Evolutionary conservation across 495 filamentous ascomycete genomes (phyloP), one percentile per base, ranked within the genome.

Genomic region (Bacidia gigantensis): DNA sequence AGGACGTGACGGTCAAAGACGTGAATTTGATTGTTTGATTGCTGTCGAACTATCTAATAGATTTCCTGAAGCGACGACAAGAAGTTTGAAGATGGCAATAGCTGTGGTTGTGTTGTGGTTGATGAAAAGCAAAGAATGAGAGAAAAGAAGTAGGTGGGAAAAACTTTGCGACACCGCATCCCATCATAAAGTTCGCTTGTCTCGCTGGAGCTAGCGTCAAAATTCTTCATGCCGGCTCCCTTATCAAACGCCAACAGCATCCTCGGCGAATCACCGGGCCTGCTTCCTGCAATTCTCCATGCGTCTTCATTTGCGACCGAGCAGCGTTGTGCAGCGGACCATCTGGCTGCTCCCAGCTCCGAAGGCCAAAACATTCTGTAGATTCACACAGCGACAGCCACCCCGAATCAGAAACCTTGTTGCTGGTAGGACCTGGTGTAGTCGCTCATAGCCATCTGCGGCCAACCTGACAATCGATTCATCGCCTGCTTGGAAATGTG

Each of bases 181-280:
- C 29, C 29, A 7, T 35, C 5, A 35, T 7, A 35, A 35, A 35
- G 29, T 35, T 35, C 29, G 29, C 29, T 35, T 35, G 29, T 35
- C 29, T 35, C 29, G 25, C 47, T 38, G 41, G 26, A 35, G 44
- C 44, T 24, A 47, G 26, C 44, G 44, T 47, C 44, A 12, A 22
- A 47, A 50, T 32, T 38, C 23, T 26, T 22, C 47, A 38, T 50
- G 22, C 47, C 47, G 25, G 47, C 44, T 47, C 47, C 26, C 47
- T 50, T 49, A 38, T 50, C 47, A 50, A 35, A 50, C 25, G 46
- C 25, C 0, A 24, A 38, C 3, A 17, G 47, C 47, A 50, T 38
- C 38, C 32, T 50, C 47, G 25, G 26, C 32, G 25, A 29, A 35
- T 32, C 47, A 29, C 11, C 18, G 25, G 32, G 25, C 47, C 9